Conservation (phyloP, 2,329 filamentous ascomycete genomes). For the Cladophialophora immunda region DNA sequence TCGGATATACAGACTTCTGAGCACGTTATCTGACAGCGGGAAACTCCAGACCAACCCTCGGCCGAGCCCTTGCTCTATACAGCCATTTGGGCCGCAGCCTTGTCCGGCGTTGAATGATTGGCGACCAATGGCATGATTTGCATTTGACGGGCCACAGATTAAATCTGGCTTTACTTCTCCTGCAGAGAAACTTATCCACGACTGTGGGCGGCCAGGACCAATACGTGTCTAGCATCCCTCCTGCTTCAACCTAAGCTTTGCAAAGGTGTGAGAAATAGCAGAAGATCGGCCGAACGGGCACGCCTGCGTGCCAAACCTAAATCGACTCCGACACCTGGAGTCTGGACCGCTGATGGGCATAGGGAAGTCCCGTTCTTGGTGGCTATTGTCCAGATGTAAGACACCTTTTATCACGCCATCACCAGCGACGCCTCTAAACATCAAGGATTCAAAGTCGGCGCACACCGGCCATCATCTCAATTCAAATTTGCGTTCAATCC, state of each 20-base stretch:
- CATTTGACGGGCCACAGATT: not conserved
- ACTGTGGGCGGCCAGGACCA: not conserved
- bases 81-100: not conserved
- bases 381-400: not conserved
- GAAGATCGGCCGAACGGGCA: not conserved
- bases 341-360: not conserved
- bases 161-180: not conserved
- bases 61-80: constrained; percentile 1
- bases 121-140: not conserved
- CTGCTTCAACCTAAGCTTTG: not conserved
- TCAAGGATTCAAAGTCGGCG: not conserved
- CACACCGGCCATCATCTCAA: not conserved
- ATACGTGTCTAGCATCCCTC: not conserved
- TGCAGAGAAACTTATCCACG: not conserved
- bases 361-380: not conserved
- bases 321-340: not conserved
- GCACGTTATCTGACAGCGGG: not conserved
- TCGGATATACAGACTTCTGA: not conserved
- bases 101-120: not conserved
- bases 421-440: not conserved
- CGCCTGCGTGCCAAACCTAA: no score
- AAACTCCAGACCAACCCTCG: constrained; percentile 2
- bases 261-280: not conserved
- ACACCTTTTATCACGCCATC: not conserved
- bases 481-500: not conserved